Conservation (phyloP, 495 filamentous ascomycete species). For the Penicillium herquei region DNA sequence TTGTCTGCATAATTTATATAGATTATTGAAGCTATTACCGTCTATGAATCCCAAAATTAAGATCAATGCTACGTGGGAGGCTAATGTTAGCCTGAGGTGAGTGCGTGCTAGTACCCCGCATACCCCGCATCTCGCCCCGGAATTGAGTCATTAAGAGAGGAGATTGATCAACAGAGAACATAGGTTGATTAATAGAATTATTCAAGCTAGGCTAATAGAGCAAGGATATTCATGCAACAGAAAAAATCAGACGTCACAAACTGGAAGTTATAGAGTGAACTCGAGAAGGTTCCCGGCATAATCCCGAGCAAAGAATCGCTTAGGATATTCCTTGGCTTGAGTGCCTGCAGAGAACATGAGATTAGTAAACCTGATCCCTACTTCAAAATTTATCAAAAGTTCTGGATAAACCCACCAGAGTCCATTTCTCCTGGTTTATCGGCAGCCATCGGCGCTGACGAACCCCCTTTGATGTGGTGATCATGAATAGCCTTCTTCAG, state of each 20-base stretch:
- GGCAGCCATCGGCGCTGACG: constrained; percentile 48
- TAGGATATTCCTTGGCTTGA: constrained; percentile 57
- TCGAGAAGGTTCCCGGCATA: constrained; percentile 62
- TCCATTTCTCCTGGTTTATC: constrained; percentile 54
- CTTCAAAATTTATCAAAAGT: too few relatives aligned
- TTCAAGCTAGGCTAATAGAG: neutral
- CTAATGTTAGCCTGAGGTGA: too few relatives aligned
- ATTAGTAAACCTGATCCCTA: too few relatives aligned
- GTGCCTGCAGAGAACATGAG: constrained; percentile 29
- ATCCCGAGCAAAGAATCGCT: constrained; percentile 62
- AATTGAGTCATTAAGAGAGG: too few relatives aligned
- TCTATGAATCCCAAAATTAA: too few relatives aligned
- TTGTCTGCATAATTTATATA: too few relatives aligned
- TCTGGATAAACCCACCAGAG: constrained; percentile 41
- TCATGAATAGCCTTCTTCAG: constrained; percentile 52
- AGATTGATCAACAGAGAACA: too few relatives aligned
- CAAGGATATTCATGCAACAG: neutral
- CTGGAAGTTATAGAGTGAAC: constrained; percentile 54
- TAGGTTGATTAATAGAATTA: neutral
- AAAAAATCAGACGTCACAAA: neutral
- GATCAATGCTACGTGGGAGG: too few relatives aligned
- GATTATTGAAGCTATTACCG: too few relatives aligned
- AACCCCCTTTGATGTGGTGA: constrained; percentile 48
- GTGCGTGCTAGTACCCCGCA: too few relatives aligned
- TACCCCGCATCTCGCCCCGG: too few relatives aligned